Base-by-base conservation (phyloP, 495 filamentous ascomycete genomes). In the Penicillium canariense region DNA sequence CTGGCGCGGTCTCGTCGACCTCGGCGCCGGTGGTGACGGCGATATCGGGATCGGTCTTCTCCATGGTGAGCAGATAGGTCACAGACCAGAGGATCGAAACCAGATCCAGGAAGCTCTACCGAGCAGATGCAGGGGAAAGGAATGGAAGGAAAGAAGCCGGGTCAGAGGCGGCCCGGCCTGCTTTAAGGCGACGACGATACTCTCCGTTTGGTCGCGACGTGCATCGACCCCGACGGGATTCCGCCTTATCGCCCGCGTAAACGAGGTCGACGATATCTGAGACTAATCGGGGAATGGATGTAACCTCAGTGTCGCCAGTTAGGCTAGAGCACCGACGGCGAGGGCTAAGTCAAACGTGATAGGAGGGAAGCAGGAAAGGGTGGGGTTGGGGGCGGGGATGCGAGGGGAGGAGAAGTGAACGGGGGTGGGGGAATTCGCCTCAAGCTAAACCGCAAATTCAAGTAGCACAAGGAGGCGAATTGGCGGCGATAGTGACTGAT, bases 1-100 rank as follows among this genome's bases (percentile, higher is more conserved):
- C 82, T 11, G 79, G 81, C 39, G 60, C 60, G 11, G 57, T 52
- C 34, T 69, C 88, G 23, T 68, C 64, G 32, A 62, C 59, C 50
- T 42, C 39, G 25, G 56, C 57, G 27, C 58, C 60, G 12, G 62
- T 57, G 42, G 66, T 53, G 34, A 67, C 36, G 50, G 62, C 59
- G 56, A 66, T 53, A 28, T 30, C 48, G n/a, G 62, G 59, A 25
- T 68, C 63, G 26, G 66, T 61, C 44, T 73, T 67, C 51, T 65
- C 56, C 69, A 70, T 72, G 45, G 45, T 61, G 43, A 35, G 18
- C 5, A 45, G 9, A 2, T 22, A 40, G 36, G 27, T 46, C 43
- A 20, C 42, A 32, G 48, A 48, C 50, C 23, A 11, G 20, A 23
- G n/a, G 46, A 55, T n/a, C 23, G 27, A 32, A 26, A 32, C 50